Base-by-base conservation (phyloP, 2,329 filamentous ascomycete genomes). In the Lasiodiplodia sp. region DNA sequence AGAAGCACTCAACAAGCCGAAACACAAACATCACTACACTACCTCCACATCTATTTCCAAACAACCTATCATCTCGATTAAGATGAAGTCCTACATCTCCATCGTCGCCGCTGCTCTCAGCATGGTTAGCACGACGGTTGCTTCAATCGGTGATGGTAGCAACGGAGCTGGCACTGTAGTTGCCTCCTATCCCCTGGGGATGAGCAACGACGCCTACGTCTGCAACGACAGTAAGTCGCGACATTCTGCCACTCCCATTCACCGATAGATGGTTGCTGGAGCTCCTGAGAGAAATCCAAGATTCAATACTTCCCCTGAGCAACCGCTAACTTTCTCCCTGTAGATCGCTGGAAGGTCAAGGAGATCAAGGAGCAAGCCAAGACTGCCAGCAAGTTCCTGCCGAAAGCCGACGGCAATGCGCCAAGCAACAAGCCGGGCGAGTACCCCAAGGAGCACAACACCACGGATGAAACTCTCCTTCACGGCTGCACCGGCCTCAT, bases 301-400 rank as follows among this genome's bases (percentile, higher is more conserved):
- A 58, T 3, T 2, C 52, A 28, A 28, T 28, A 12, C 23, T 28
- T 1, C 31, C 34, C n/a, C 56, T 40, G 23, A 55, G 18, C 25
- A 2, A 16, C 12, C 28, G 37, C 56, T 58, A 34, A 58, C 21
- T 4, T 16, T 12, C n/a, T 37, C 37, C 2, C 34, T 37, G 16
- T 2, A 58, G 56, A 25, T 4, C 56, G 56, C 2, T 58, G 34
- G 34, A 58, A 40, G 7, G 56, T 58, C n/a, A 58, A 25, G n/a
- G n/a, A n/a, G 14, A 37, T 58, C n/a, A 58, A 58, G 56, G 56
- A 58, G 56, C 56, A 58, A 5, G 34, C 56, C 34, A 58, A 58
- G 56, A 10, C 44, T 18, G 56, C 56, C 34, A 58, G 56, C 56
- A 58, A 58, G 25, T 58, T 37, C 37, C n/a, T 58, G n/a, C 56